phyloP scores from a whole-genome alignment of 768 basidiomycete species.

The Tylopilus sp. region DNA sequence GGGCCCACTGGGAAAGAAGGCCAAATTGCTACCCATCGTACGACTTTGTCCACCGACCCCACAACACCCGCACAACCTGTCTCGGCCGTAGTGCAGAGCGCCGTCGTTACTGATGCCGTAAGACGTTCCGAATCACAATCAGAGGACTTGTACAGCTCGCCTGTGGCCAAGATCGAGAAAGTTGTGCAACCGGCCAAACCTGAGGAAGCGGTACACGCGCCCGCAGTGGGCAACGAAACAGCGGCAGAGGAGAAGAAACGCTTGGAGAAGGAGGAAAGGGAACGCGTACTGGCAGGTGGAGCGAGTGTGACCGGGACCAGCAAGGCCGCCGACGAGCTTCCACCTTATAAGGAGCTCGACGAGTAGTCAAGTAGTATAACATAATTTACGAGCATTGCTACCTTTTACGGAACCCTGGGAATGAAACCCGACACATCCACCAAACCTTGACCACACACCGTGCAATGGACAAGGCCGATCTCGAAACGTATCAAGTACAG shows the following conservation, averaged over 20 bases:
- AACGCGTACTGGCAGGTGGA: constrained; percentile 39
- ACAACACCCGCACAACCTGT: constrained; percentile 25
- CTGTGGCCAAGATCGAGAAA: constrained; percentile 38
- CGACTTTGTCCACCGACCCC: background rate
- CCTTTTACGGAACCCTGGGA: constrained; percentile 21
- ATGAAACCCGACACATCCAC: background rate
- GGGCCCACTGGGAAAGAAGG: constrained; percentile 6
- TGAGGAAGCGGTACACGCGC: constrained; percentile 51
- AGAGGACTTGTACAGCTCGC: constrained; percentile 30
- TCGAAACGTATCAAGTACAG: constrained; percentile 88
- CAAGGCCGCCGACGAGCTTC: constrained; percentile 35
- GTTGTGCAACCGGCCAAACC: constrained; percentile 54
- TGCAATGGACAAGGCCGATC: constrained; percentile 57
- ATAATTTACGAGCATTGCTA: constrained; percentile 1
- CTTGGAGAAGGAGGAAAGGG: constrained; percentile 64
- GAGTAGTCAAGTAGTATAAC: background rate
- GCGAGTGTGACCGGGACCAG: background rate
- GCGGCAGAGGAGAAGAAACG: constrained; percentile 66
- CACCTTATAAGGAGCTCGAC: constrained; percentile 42
- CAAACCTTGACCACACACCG: too few relatives aligned
- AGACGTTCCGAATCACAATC: constrained; percentile 22
- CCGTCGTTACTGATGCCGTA: constrained; percentile 6
- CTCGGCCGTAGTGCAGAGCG: constrained; percentile 23
- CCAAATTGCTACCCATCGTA: constrained; percentile 6
- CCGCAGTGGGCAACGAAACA: constrained; percentile 27